Conservation (phyloP, 352 stramenopile species). For the Pythium aquatile region DNA sequence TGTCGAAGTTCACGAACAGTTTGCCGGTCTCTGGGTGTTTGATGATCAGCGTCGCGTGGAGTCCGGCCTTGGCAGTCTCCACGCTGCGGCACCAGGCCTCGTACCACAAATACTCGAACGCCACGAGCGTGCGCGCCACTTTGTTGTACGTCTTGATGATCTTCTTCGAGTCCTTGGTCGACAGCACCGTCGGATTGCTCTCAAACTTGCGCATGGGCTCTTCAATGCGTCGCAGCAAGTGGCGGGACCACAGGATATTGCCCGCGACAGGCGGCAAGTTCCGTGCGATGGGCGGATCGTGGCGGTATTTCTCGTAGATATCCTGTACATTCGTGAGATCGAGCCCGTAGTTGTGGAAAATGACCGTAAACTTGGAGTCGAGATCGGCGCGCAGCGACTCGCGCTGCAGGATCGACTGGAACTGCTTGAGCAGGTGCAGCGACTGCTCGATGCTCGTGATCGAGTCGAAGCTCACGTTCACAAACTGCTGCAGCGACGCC, state of each 20-base stretch:
- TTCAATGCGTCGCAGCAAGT: conserved; percentile 98
- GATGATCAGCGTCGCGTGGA: conserved; percentile 98
- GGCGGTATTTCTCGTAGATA: conserved; percentile 98
- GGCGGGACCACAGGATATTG: conserved; percentile 97
- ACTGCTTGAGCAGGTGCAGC: conserved; percentile 95
- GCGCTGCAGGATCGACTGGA: conserved; percentile 97
- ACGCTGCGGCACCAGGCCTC: conserved; percentile 99
- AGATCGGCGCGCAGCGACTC: conserved; percentile 92
- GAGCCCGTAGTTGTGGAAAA: conserved; percentile 98
- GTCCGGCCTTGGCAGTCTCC: conserved; percentile 95
- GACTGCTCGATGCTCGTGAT: conserved; percentile 98
- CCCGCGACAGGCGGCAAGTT: conserved; percentile 97
- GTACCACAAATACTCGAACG: conserved; percentile 99
- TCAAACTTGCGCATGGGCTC: conserved; percentile 99
- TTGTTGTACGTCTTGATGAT: conserved; percentile 99
- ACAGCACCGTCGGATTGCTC: conserved; percentile 96
- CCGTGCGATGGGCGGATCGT: conserved; percentile 95
- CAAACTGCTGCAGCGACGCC: conserved; percentile 96
- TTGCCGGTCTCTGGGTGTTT: conserved; percentile 97
- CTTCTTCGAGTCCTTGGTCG: conserved; percentile 95
- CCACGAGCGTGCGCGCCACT: conserved; percentile 95
- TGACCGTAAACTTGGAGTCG: conserved; percentile 99
- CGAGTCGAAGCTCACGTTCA: conserved; percentile 90
- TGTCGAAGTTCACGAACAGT: conserved; percentile 99
- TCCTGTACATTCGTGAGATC: conserved; percentile 97